A percentile compares a stretch with the other conserved stretches of the same genome.
Evolutionary conservation across 257 asterid genomes (phyloP).

Genomic region (Anisodus tanguticus): DNA sequence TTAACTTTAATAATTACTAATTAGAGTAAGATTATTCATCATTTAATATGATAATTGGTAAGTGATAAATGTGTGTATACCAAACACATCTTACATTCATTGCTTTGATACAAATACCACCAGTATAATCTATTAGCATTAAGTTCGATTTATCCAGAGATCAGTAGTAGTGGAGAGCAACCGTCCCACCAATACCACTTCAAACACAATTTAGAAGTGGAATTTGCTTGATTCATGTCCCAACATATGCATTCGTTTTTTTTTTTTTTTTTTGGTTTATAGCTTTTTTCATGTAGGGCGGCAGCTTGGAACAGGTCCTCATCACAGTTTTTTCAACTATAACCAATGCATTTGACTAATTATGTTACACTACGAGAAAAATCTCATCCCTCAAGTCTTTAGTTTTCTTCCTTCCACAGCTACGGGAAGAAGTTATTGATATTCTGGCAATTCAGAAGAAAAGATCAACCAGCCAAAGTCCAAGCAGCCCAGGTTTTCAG

Average conservation of each 20-base stretch:
- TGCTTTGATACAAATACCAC: background rate
- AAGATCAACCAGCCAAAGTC: background rate
- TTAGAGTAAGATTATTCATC: background rate
- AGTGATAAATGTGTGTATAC: background rate
- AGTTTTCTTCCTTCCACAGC: background rate
- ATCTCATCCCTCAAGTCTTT: background rate
- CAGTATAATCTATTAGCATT: no score
- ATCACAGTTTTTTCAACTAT: background rate
- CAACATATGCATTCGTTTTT: background rate
- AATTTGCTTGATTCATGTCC: background rate
- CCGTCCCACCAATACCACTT: conserved; percentile 9
- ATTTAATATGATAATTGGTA: background rate
- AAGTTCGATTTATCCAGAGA: background rate
- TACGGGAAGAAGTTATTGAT: background rate
- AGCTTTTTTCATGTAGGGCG: background rate
- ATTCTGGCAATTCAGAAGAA: background rate
- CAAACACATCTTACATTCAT: background rate
- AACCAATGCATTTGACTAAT: background rate
- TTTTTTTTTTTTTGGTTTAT: background rate
- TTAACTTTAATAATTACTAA: background rate
- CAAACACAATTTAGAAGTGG: background rate
- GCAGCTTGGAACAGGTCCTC: background rate
- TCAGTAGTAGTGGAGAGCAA: conserved; percentile 5
- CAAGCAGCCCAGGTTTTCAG: background rate
- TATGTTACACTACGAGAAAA: background rate